Conservation (phyloP, 306 rosid species). For the Vicia sativa region DNA sequence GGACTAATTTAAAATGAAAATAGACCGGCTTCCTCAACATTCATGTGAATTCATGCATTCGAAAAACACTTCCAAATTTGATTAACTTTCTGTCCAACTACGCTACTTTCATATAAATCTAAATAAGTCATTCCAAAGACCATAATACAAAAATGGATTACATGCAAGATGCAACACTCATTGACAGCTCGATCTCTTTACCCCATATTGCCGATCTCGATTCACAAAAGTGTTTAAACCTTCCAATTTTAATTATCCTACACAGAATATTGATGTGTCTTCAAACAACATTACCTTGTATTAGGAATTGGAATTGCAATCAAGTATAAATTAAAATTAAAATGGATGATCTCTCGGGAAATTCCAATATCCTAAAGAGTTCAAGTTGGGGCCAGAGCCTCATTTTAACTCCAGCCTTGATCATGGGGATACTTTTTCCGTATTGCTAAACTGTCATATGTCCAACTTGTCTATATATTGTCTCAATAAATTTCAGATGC, state of each 20-base stretch:
- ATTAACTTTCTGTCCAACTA: constrained; percentile 8
- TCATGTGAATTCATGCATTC: constrained; percentile 8
- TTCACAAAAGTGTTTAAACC: constrained; percentile 1
- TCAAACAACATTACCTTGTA: background rate
- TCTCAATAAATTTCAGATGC: background rate
- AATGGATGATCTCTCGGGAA: constrained; percentile 8
- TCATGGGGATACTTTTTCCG: background rate
- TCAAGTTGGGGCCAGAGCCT: background rate
- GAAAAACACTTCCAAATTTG: constrained; percentile 14
- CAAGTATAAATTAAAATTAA: constrained; percentile 4
- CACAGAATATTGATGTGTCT: background rate
- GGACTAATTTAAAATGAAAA: constrained; percentile 13
- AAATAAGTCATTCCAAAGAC: background rate
- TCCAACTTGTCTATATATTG: background rate
- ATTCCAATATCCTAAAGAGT: background rate
- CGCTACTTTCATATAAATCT: background rate
- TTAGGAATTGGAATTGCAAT: constrained; percentile 12
- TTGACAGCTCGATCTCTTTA: background rate
- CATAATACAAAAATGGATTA: constrained; percentile 7
- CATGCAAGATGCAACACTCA: constrained; percentile 9
- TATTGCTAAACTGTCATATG: background rate
- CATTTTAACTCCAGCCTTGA: background rate
- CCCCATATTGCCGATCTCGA: background rate
- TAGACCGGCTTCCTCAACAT: constrained; percentile 12
- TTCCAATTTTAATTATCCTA: constrained; percentile 1